Percentiles rank a stretch among this genome's conserved stretches.
These are phyloP conservation scores for Fusarium setosum DNA, from an alignment of 2,329 filamentous ascomycete genomes.

Conservation along the genomic window DNA sequence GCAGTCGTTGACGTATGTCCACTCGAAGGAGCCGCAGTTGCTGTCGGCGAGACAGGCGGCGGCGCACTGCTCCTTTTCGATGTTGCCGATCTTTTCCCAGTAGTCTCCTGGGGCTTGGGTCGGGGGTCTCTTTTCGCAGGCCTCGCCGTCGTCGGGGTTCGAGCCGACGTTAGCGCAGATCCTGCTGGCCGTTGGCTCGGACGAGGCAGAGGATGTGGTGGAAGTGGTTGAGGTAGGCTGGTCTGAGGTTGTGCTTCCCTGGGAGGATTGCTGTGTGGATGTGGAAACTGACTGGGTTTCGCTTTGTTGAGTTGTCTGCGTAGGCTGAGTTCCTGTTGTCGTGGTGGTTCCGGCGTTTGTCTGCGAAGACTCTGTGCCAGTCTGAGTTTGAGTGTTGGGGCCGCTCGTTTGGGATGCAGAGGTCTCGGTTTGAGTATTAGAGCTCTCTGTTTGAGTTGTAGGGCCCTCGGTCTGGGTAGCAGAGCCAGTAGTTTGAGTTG, in stretches of 20 bases:
- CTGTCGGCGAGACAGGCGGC: background rate
- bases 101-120: background rate
- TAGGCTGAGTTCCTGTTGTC: background rate
- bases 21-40: background rate
- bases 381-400: background rate
- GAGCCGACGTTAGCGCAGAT: constrained; percentile 9
- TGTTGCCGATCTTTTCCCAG: background rate
- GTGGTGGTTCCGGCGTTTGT: background rate
- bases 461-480: background rate
- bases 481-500: background rate
- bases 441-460: background rate
- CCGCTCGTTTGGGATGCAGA: no score
- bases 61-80: constrained; percentile 3
- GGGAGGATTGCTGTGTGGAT: background rate
- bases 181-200: background rate
- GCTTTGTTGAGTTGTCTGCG: no score
- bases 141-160: background rate
- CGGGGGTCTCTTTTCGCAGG: background rate
- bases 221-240: background rate
- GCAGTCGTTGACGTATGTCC: background rate
- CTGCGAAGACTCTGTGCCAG: background rate
- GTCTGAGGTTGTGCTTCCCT: background rate
- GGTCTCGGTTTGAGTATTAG: background rate
- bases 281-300: background rate
- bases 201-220: background rate